These are phyloP conservation scores for Claviceps arundinis DNA, from an alignment of 2,329 filamentous ascomycete species.

Conservation along the genomic window DNA sequence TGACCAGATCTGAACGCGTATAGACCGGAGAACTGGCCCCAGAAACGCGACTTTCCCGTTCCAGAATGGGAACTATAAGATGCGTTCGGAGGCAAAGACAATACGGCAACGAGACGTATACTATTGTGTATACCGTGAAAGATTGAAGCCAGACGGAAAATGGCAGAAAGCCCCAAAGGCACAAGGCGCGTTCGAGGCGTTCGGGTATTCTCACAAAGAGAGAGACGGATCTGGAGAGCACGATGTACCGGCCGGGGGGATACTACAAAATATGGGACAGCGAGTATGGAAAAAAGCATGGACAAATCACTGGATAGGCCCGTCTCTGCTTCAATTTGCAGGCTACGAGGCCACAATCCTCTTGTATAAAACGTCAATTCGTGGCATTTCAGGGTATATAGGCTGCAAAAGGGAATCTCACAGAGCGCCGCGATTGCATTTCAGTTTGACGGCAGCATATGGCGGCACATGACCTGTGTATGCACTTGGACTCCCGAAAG, in stretches of 20 bases:
- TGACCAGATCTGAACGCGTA: conserved; percentile 4
- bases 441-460: too few relatives aligned
- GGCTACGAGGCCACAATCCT: background rate
- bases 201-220: background rate
- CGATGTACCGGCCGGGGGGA: background rate
- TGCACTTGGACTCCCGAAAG: too few relatives aligned
- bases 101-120: background rate
- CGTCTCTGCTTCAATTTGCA: background rate
- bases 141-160: background rate
- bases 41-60: conserved; percentile 26
- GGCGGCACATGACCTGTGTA: too few relatives aligned
- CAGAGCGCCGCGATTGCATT: background rate
- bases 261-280: background rate
- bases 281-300: background rate
- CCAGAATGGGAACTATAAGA: conserved; percentile 26
- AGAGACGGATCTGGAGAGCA: background rate
- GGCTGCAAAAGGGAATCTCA: background rate
- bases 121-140: background rate
- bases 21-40: conserved; percentile 28
- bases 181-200: background rate
- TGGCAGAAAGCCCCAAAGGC: background rate
- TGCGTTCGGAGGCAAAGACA: background rate
- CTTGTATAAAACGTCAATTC: background rate
- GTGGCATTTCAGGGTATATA: background rate
- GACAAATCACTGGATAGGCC: background rate